Evolutionary conservation across 257 asterid genomes (phyloP).

Genomic region (Fraxinus anomala): DNA sequence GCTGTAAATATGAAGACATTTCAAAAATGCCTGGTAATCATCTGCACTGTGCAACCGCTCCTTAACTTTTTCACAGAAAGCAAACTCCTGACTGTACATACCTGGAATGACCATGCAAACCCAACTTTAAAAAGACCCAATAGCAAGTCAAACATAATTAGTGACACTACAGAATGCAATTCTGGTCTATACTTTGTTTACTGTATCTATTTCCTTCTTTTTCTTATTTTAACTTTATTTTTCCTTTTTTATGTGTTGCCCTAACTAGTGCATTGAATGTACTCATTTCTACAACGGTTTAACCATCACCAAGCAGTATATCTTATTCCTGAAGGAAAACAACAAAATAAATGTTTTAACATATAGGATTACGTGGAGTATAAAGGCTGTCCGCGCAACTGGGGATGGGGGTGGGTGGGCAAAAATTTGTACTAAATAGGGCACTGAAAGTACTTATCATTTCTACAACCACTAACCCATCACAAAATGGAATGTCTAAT

Average conservation of each 20-base stretch:
- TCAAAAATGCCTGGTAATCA: conserved; percentile 94
- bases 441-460: not conserved
- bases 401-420: not conserved
- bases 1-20: conserved; percentile 94
- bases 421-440: not conserved
- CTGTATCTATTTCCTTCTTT: not conserved
- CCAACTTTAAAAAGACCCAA: conserved; percentile 10
- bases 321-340: not conserved
- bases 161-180: not conserved
- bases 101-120: conserved; percentile 53
- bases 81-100: conserved; percentile 69
- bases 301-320: not conserved
- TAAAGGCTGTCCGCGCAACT: not conserved
- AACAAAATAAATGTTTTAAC: not conserved
- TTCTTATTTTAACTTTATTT: not conserved
- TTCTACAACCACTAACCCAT: not conserved
- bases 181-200: not conserved
- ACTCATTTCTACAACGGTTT: not conserved
- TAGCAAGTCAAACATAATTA: conserved; percentile 17
- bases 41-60: conserved; percentile 76
- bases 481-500: not conserved
- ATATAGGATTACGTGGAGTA: not conserved
- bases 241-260: not conserved
- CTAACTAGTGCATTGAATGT: not conserved
- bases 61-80: conserved; percentile 91